Percentiles rank a stretch among this genome's conserved stretches.
These are phyloP conservation scores for Cercospora zeae-maydis DNA, from an alignment of 2,329 filamentous ascomycete species.

Conservation along the genomic window DNA sequence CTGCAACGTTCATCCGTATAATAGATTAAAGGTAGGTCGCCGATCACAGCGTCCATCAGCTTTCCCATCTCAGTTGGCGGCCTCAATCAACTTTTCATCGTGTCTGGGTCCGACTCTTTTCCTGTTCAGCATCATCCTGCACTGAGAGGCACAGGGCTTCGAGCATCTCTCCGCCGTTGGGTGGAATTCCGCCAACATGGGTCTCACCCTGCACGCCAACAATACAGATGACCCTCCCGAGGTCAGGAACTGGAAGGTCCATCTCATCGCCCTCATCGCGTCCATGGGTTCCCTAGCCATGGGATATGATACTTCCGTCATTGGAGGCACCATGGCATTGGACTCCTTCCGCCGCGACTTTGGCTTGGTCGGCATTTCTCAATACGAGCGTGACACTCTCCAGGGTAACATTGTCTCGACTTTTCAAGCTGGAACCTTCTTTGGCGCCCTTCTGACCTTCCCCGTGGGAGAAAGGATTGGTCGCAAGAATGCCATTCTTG, in stretches of 20 bases:
- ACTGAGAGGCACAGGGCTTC: background rate
- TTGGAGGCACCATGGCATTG: slow-evolving; percentile 42
- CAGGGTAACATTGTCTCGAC: slow-evolving; percentile 42
- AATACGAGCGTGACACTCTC: slow-evolving; percentile 41
- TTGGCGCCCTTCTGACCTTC: slow-evolving; percentile 42
- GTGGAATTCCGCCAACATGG: slow-evolving; percentile 6
- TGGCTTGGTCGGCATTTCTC: slow-evolving; percentile 32
- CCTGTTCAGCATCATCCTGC: background rate
- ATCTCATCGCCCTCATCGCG: slow-evolving; percentile 59
- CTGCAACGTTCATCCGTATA: slow-evolving; percentile 7
- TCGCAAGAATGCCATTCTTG: slow-evolving; percentile 49
- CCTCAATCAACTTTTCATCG: slow-evolving; percentile 11
- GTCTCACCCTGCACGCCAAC: slow-evolving; percentile 19
- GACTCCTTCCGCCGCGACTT: slow-evolving; percentile 41
- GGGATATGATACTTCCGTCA: slow-evolving; percentile 37
- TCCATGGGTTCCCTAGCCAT: slow-evolving; percentile 41
- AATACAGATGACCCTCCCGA: slow-evolving; percentile 51
- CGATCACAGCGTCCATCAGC: background rate
- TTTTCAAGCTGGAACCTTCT: slow-evolving; percentile 40
- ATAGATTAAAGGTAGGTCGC: slow-evolving; percentile 11
- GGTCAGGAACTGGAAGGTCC: slow-evolving; percentile 66
- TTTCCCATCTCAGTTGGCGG: slow-evolving; percentile 10
- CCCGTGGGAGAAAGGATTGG: slow-evolving; percentile 50
- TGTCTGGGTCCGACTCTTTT: background rate
- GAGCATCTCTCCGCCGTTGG: background rate